These are phyloP conservation scores for Vaccinium myrtillus DNA, from an alignment of 148 eudicot species.

Conservation along the genomic window DNA sequence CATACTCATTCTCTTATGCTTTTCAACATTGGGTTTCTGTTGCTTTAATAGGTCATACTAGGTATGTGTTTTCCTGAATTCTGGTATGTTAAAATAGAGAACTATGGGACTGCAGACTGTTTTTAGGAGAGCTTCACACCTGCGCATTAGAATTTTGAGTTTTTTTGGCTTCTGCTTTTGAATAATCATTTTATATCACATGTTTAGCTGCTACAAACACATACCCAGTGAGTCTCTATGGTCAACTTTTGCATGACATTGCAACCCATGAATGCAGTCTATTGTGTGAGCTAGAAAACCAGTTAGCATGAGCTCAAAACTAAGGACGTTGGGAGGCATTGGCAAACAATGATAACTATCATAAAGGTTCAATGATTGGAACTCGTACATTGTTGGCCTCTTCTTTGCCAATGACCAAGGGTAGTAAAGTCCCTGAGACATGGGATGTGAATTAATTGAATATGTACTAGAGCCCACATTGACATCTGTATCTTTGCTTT, in stretches of 20 bases:
- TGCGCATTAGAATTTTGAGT: background rate
- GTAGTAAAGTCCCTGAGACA: background rate
- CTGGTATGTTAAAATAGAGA: background rate
- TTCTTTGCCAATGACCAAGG: background rate
- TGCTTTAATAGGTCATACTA: background rate
- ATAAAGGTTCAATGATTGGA: background rate
- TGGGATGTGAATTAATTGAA: background rate
- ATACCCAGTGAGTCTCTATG: background rate
- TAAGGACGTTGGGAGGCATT: background rate
- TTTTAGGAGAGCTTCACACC: background rate
- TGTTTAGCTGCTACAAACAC: background rate
- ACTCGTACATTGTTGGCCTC: background rate
- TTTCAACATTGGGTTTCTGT: background rate
- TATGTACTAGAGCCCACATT: background rate
- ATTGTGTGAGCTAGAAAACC: background rate
- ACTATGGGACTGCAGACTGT: background rate
- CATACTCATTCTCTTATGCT: background rate
- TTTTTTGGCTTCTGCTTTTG: background rate
- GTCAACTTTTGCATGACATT: background rate
- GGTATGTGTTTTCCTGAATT: background rate
- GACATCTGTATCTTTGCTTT: conserved; percentile 4
- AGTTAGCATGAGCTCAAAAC: background rate
- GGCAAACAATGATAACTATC: background rate
- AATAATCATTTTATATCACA: no score
- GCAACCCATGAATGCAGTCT: background rate